phyloP scores from a whole-genome alignment of 2,329 filamentous ascomycete species.

The Alternaria metachromatica region DNA sequence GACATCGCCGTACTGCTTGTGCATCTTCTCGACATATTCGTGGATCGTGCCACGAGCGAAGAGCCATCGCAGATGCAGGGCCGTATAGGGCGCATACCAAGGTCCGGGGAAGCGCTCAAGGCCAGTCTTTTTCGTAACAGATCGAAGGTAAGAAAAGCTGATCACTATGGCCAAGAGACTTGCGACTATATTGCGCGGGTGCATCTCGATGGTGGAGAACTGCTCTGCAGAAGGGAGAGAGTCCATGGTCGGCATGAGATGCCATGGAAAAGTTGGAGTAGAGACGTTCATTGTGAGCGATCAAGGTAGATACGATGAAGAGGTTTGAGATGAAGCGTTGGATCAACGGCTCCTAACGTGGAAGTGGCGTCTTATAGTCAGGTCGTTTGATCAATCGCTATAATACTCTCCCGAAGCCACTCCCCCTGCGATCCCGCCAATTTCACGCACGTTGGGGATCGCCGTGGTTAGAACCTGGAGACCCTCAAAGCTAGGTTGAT shows the following conservation, averaged over 20 bases:
- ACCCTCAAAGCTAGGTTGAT: not conserved
- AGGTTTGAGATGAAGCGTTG: not conserved
- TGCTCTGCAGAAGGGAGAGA: not conserved
- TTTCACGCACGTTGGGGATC: not conserved
- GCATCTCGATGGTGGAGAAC: not conserved
- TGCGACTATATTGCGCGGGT: not conserved
- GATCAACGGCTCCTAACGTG: not conserved
- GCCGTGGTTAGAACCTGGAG: not conserved
- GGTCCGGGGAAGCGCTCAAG: slow-evolving; percentile 1
- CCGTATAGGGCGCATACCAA: slow-evolving; percentile 4
- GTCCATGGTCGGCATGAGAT: not conserved
- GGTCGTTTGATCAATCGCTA: not conserved
- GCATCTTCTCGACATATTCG: not conserved
- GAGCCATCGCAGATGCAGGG: slow-evolving; percentile 3
- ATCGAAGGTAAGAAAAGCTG: not conserved
- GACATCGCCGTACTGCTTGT: slow-evolving; percentile 1
- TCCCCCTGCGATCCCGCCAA: not conserved
- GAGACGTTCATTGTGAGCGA: not conserved
- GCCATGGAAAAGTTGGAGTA: not conserved
- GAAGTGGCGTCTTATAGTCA: not conserved
- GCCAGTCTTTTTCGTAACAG: not conserved
- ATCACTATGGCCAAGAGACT: not conserved
- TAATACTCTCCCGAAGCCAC: not conserved
- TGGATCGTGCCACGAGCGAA: slow-evolving; percentile 3
- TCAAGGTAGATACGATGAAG: not conserved